Base-by-base conservation (phyloP, 2,329 filamentous ascomycete genomes). In the Aspergillus ochraceoroseus region DNA sequence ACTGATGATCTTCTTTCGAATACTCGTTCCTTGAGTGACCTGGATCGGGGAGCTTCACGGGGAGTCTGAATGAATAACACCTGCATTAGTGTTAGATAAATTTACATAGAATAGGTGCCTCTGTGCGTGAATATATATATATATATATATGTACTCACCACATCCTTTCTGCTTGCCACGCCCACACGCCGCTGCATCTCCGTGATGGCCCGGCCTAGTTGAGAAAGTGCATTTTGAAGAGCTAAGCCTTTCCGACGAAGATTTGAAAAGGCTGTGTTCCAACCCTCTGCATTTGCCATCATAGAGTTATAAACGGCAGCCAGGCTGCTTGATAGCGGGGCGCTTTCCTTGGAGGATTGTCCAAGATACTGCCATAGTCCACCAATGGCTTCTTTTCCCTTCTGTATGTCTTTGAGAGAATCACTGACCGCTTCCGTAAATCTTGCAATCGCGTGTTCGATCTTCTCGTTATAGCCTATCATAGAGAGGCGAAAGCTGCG, bases 211-310 rank as follows among this genome's bases (percentile, higher is more conserved):
- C 78, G 80, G 48, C 80, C 80, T 13, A 95, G 76, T 62, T 84
- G 80, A 26, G 80, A 76, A 27, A 95, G 73, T 19, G 82, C 71
- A 5, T 79, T 74, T 20, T 83, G 83, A 17, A 95, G 71, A 30
- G 77, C 75, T 46, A 82, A 77, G 9, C 83, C 82, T 57, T 83
- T 87, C 14, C 76, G 76, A 58, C 87, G 82, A 44, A 95, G 72
- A 39, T 83, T 83, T 38, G 80, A 75, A 56, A 95, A 82, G 5
- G 87, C 87, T 41, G 82, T 80, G 43, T 82, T 79, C 90, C 90
- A 96, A 29, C 89, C 88, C 49, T 94, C 85, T 6, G 88, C 83
- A 54, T 96, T 96, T 22, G 87, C 86, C 56, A 85, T 83, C 89
- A 96, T 96, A 25, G 89, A 87, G 27, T 82, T 77, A 53, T 85